Evolutionary conservation across 345 rosid genomes (phyloP).

Genomic region (Raphanus sativus): DNA sequence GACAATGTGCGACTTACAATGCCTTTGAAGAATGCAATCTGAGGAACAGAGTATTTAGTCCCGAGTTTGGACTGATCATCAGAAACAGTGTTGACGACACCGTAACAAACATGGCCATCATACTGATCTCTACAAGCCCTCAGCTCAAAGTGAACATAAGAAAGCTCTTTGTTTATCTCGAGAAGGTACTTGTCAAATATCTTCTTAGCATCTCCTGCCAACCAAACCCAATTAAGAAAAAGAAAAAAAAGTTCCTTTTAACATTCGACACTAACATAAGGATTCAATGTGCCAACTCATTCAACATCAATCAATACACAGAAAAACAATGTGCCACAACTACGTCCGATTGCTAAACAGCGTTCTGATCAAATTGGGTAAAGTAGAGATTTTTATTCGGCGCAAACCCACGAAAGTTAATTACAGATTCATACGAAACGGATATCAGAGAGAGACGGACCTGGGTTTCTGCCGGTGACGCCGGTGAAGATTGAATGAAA

Average conservation of each 20-base stretch:
- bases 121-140: conserved; percentile 80
- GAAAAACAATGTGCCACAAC: no score
- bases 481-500: conserved; percentile 64
- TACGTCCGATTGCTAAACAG: no score
- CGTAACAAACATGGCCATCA: conserved; percentile 72
- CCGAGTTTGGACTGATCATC: conserved; percentile 94
- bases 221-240: background rate
- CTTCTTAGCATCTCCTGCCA: conserved; percentile 48
- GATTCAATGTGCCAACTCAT: no score
- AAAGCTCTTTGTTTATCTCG: conserved; percentile 83
- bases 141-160: conserved; percentile 72
- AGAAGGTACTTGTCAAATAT: conserved; percentile 67
- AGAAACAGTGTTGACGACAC: conserved; percentile 73
- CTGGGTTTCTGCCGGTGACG: conserved; percentile 58
- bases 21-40: conserved; percentile 78
- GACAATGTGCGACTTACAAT: conserved; percentile 53
- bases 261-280: no score
- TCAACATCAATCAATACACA: no score
- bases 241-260: no score
- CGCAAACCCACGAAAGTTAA: background rate
- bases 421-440: no score
- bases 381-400: conserved; percentile 6
- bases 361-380: background rate
- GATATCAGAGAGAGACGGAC: conserved; percentile 47
- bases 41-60: conserved; percentile 73